Conservation (phyloP, 2,329 filamentous ascomycete species). For the Cladosporium sphaerospermum region DNA sequence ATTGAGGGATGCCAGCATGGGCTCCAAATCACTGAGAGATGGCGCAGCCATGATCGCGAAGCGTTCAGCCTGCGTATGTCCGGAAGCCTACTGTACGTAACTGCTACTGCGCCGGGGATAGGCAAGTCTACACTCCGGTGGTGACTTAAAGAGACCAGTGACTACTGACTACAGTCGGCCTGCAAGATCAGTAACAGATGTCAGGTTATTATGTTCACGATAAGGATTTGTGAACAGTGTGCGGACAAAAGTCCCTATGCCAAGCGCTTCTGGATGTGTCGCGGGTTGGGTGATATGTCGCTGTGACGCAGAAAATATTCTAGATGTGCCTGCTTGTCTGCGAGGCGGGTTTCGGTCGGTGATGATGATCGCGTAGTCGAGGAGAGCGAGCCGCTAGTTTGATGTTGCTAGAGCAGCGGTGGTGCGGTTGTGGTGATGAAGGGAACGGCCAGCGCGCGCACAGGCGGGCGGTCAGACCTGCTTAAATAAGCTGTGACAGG, state of each 20-base stretch:
- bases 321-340: no score
- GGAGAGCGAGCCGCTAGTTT: no score
- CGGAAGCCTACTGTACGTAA: slow-evolving; percentile 10
- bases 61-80: slow-evolving; percentile 8
- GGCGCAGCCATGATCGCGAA: slow-evolving; percentile 42
- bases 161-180: slow-evolving; percentile 10
- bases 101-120: slow-evolving; percentile 9
- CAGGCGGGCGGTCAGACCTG: no score
- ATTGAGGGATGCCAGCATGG: slow-evolving; percentile 85
- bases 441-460: no score
- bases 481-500: no score
- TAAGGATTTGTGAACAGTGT: neutral
- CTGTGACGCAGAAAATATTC: no score
- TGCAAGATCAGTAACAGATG: slow-evolving; percentile 6
- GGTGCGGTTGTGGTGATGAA: no score
- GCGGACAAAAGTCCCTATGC: neutral
- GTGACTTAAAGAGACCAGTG: slow-evolving; percentile 5
- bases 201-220: slow-evolving; percentile 3
- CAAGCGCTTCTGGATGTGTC: no score
- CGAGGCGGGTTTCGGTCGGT: no score
- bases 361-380: no score
- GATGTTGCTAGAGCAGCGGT: no score
- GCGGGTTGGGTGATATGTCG: no score
- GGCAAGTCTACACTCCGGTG: slow-evolving; percentile 10
- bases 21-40: slow-evolving; percentile 84